Evolutionary conservation across 1,284 basidiomycete species (phyloP), one percentile per base, ranked within the genome.

Genomic region (Cryptococcus deneoformans): DNA sequence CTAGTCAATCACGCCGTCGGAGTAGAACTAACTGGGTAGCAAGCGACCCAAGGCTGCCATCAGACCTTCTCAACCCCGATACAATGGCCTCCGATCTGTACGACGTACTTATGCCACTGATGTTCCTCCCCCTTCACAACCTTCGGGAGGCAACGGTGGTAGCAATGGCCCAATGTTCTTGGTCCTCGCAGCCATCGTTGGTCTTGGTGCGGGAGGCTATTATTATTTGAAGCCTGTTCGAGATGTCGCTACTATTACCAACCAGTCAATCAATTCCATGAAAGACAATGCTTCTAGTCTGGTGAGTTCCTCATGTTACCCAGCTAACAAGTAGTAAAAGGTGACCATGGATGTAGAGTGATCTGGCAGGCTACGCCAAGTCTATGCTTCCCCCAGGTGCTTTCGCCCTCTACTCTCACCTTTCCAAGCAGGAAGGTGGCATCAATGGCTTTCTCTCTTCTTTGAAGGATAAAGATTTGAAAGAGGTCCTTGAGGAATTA

Each of bases 151-250:
- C 35, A 54, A 50, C 20, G 61, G 54, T 12, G 56, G 50, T 37
- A 55, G 49, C 10, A 64, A 66, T 50, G 54, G 51, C 35, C 64
- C 62, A 7, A 67, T 70, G 64, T 59, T 61, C 44, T 64, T 73
- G 54, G 69, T 77, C 34, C 69, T 77, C 53, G 70, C 57, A 36
- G 67, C 68, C 10, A 53, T 77, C 7, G 60, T 66, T 16, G 72
- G 66, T 11, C 58, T 74, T 20, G 74, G 62, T 29, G 65, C 48
- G 10, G 74, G 67, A 11, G 70, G 70, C 8, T 77, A 70, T 63
- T 61, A 56, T 50, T 71, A 73, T 65, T 48, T 76, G 34, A 77
- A 77, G 60, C 76, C 75, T 10, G 63, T 76, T n/a, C 55, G 71
- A 6, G 72, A 76, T 51, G 72, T 71, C 16, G 76, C 76, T 58